phyloP scores from a whole-genome alignment of 148 eudicot species.

The Arctostaphylos glauca region DNA sequence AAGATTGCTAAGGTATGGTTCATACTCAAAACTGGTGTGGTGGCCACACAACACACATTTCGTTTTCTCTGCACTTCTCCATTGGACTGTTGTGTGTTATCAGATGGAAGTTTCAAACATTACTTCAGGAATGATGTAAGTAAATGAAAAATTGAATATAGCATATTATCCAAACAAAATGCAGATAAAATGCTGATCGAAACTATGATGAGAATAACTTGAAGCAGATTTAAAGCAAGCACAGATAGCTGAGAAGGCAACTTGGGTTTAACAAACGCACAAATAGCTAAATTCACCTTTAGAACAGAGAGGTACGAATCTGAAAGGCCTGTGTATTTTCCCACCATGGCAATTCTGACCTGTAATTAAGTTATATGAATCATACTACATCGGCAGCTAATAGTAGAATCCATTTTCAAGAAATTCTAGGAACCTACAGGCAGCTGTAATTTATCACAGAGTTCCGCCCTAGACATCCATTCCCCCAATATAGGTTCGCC shows the following conservation, averaged over 20 bases:
- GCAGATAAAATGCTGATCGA: not conserved
- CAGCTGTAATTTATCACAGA: constrained; percentile 53
- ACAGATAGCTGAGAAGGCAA: not conserved
- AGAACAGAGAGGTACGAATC: constrained; percentile 94
- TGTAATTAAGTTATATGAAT: constrained; percentile 23
- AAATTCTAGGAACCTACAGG: constrained; percentile 49
- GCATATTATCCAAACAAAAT: not conserved
- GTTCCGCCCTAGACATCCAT: constrained; percentile 79
- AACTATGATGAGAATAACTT: not conserved
- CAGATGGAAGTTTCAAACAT: not conserved
- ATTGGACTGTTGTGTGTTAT: not conserved
- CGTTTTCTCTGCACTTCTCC: not conserved
- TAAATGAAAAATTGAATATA: not conserved
- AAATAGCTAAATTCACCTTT: constrained; percentile 45
- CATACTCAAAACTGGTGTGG: not conserved
- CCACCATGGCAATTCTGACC: constrained; percentile 99
- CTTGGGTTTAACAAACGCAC: not conserved
- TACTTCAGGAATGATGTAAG: not conserved
- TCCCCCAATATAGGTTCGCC: constrained; percentile 63
- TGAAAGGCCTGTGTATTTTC: constrained; percentile 93
- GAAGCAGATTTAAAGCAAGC: not conserved
- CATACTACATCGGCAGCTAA: not conserved
- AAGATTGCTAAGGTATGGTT: not conserved
- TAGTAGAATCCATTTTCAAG: not conserved
- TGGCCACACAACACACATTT: not conserved